Evolutionary conservation across 441 rosid genomes (phyloP).

Genomic region (Euphorbia corollata): DNA sequence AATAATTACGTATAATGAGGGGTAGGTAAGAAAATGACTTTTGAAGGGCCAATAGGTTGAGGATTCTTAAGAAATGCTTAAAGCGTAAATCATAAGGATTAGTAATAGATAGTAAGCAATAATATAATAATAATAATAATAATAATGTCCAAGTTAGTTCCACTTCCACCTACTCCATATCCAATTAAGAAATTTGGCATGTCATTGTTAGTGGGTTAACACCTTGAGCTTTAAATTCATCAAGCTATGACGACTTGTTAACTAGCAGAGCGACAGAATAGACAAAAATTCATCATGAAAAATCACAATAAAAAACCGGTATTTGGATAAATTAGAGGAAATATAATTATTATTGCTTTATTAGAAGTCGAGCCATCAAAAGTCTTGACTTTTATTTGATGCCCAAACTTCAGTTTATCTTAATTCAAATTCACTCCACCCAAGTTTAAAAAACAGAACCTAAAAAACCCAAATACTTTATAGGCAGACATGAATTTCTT

Average conservation of each 20-base stretch:
- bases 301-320: too few species aligned
- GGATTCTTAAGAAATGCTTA: background rate
- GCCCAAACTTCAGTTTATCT: too few species aligned
- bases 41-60: background rate
- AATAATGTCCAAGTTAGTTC: conserved; percentile 5
- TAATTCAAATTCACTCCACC: too few species aligned
- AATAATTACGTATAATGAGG: background rate
- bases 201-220: background rate
- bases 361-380: background rate
- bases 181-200: background rate
- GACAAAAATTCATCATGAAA: background rate
- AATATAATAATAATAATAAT: background rate
- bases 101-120: background rate
- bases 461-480: too few species aligned
- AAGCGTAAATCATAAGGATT: background rate
- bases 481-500: too few species aligned
- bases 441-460: too few species aligned
- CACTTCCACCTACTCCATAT: conserved; percentile 10
- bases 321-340: too few species aligned
- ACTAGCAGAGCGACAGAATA: background rate
- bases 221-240: background rate
- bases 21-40: background rate
- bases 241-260: background rate
- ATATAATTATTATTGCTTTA: background rate
- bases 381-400: background rate